A percentile compares a stretch with the other conserved stretches of the same genome.
These are phyloP conservation scores for Boechera divaricarpa DNA, from an alignment of 345 rosid genomes.

Conservation along the genomic window DNA sequence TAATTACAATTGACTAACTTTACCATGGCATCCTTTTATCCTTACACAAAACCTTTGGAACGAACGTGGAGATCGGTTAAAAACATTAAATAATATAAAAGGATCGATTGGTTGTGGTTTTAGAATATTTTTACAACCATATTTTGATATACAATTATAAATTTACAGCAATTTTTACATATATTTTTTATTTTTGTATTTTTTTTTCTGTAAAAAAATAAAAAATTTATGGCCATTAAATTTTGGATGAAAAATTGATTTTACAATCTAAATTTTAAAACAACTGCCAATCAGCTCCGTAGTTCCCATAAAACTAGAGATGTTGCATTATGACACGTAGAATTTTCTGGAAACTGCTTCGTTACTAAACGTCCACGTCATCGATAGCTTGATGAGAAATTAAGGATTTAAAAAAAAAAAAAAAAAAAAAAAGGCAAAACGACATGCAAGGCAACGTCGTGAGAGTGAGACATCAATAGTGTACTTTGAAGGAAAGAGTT, in stretches of 20 bases:
- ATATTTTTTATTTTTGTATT: too few species aligned
- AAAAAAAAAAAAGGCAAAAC: conserved; percentile 18
- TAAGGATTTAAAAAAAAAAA: conserved; percentile 2
- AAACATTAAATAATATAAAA: conserved; percentile 1
- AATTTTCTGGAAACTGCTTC: conserved; percentile 8
- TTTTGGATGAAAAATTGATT: too few species aligned
- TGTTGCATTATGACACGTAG: too few species aligned
- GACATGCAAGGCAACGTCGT: conserved; percentile 42
- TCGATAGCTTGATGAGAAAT: background rate
- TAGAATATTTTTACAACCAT: too few species aligned
- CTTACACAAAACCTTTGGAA: conserved; percentile 1
- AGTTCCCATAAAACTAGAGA: too few species aligned
- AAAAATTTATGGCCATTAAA: too few species aligned
- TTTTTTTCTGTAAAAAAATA: too few species aligned
- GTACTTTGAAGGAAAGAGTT: conserved; percentile 38
- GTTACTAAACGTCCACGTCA: conserved; percentile 31
- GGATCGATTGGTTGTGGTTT: too few species aligned
- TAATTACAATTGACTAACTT: background rate
- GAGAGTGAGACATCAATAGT: conserved; percentile 36
- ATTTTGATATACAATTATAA: too few species aligned
- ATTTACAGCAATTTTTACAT: too few species aligned
- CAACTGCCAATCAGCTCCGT: too few species aligned
- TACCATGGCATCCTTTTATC: background rate
- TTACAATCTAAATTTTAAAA: too few species aligned
- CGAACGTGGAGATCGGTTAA: background rate